phyloP scores from a whole-genome alignment of 2,329 filamentous ascomycete species.

The Cylindrodendrum hubeiense region DNA sequence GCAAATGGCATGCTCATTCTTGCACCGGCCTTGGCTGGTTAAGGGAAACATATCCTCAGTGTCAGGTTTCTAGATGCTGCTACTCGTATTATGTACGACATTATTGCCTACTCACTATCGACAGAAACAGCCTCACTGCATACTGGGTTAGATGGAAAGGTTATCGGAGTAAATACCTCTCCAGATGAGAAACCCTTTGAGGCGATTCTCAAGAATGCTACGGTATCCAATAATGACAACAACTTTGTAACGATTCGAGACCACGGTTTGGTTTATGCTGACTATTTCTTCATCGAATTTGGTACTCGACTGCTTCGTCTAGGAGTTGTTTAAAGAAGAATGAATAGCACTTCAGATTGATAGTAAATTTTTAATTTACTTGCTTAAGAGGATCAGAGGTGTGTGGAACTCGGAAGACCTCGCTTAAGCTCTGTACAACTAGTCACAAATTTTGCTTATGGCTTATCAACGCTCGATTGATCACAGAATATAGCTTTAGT shows the following conservation, averaged over 20 bases:
- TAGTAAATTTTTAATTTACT: too few relatives aligned
- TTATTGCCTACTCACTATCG: slow-evolving; percentile 43
- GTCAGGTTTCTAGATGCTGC: slow-evolving; percentile 45
- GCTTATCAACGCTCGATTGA: too few relatives aligned
- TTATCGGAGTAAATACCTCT: neutral
- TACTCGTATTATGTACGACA: slow-evolving; percentile 47
- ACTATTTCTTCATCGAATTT: slow-evolving; percentile 58
- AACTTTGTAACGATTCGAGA: slow-evolving; percentile 25
- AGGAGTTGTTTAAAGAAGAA: neutral
- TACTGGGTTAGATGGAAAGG: neutral
- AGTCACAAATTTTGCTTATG: too few relatives aligned
- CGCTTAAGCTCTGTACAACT: too few relatives aligned
- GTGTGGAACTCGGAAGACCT: too few relatives aligned
- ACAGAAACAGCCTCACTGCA: slow-evolving; percentile 38
- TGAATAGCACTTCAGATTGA: too few relatives aligned
- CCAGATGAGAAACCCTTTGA: slow-evolving; percentile 37
- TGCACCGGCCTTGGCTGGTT: slow-evolving; percentile 47
- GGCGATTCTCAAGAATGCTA: slow-evolving; percentile 32
- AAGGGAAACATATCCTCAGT: slow-evolving; percentile 13
- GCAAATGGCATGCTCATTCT: slow-evolving; percentile 56
- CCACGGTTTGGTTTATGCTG: slow-evolving; percentile 61
- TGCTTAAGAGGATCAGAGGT: too few relatives aligned
- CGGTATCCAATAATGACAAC: neutral
- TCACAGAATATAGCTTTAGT: too few relatives aligned
- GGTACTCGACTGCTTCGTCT: slow-evolving; percentile 9